These are phyloP conservation scores for Gynostemma pentaphyllum DNA, from an alignment of 306 rosid species.

Conservation along the genomic window DNA sequence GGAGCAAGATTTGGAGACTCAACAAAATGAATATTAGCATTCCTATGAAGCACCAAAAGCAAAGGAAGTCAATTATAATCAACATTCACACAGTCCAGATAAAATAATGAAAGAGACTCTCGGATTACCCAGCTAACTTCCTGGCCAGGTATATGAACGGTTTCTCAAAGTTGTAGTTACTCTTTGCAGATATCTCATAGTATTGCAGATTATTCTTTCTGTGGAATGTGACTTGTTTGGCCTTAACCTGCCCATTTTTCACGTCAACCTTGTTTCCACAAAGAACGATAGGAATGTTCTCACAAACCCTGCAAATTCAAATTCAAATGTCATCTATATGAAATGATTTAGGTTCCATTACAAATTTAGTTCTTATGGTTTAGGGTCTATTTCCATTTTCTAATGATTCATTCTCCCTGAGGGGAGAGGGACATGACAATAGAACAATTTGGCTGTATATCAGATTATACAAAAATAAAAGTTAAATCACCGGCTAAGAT, in stretches of 20 bases:
- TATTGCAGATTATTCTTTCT: slow-evolving; percentile 16
- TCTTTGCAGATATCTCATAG: slow-evolving; percentile 7
- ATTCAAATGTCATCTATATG: neutral
- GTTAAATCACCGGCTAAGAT: slow-evolving; percentile 16
- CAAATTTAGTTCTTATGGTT: too few species aligned
- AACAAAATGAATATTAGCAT: slow-evolving; percentile 13
- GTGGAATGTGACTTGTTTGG: slow-evolving; percentile 22
- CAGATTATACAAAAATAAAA: neutral
- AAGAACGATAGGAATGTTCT: slow-evolving; percentile 19
- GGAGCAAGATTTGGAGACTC: slow-evolving; percentile 18
- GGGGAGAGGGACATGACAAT: neutral
- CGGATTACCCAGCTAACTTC: slow-evolving; percentile 11
- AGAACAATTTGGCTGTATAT: neutral
- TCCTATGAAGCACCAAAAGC: neutral
- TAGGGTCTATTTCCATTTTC: too few species aligned
- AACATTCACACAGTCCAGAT: neutral
- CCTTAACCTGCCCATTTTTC: slow-evolving; percentile 1
- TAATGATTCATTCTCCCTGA: too few species aligned
- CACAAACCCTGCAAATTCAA: slow-evolving; percentile 16
- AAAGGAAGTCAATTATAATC: neutral
- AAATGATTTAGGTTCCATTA: too few species aligned
- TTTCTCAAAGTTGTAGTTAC: slow-evolving; percentile 13
- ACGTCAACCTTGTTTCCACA: slow-evolving; percentile 18
- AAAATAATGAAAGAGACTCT: neutral
- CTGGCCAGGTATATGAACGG: slow-evolving; percentile 19